phyloP scores from a whole-genome alignment of 1,284 basidiomycete species.

The Rhodotorula sp. region DNA sequence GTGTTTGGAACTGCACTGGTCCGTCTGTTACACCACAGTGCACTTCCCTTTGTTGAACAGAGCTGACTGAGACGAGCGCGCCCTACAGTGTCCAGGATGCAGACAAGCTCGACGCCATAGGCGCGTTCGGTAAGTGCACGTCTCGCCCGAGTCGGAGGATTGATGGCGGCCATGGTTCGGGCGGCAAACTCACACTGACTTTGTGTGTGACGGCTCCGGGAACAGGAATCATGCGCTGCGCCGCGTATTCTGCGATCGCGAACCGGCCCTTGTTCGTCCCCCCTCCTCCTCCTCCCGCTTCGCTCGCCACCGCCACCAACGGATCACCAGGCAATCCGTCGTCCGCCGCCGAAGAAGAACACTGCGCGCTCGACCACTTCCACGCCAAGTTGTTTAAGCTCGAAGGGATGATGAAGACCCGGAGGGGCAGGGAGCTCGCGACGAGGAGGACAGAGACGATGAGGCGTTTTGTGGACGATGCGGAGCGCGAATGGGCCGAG shows the following conservation, averaged over 20 bases:
- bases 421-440: conserved; percentile 34
- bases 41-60: too few relatives aligned
- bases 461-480: conserved; percentile 31
- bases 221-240: conserved; percentile 76
- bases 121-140: conserved; percentile 68
- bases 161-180: too few relatives aligned
- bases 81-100: conserved; percentile 72
- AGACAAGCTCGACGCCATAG: conserved; percentile 87
- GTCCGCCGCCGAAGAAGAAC: conserved; percentile 55
- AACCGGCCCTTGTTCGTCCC: conserved; percentile 63
- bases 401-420: conserved; percentile 64
- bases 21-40: not conserved
- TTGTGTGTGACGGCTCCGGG: too few relatives aligned
- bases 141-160: too few relatives aligned
- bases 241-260: conserved; percentile 71
- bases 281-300: conserved; percentile 26
- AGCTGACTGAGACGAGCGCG: not conserved
- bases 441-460: conserved; percentile 35
- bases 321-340: not conserved
- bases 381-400: conserved; percentile 81
- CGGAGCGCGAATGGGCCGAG: conserved; percentile 30
- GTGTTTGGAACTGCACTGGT: conserved; percentile 78
- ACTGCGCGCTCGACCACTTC: conserved; percentile 77
- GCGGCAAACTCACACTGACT: too few relatives aligned
- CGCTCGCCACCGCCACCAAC: conserved; percentile 18